Evolutionary conservation across 495 filamentous ascomycete species (phyloP).

Genomic region (Penicillium malachiteum): DNA sequence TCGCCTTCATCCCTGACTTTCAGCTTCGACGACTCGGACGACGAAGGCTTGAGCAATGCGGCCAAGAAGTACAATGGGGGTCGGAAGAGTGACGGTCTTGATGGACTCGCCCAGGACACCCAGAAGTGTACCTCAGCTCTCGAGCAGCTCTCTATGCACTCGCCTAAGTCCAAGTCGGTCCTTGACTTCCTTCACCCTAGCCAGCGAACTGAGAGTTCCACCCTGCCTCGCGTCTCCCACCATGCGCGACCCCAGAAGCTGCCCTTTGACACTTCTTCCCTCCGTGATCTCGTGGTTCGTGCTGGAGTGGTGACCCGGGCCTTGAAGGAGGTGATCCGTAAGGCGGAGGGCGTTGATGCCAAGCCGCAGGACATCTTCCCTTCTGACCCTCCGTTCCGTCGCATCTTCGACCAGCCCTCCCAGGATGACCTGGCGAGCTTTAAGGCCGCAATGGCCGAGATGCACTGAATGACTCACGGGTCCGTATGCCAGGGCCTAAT

Average conservation of each 20-base stretch:
- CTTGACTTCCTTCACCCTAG: constrained; percentile 81
- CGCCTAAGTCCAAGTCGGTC: constrained; percentile 71
- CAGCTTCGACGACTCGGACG: constrained; percentile 60
- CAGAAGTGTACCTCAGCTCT: constrained; percentile 13
- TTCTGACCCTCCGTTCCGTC: constrained; percentile 44
- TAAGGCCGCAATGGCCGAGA: constrained; percentile 30
- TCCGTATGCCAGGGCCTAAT: too few relatives aligned
- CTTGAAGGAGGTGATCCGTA: constrained; percentile 73
- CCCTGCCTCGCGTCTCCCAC: constrained; percentile 38
- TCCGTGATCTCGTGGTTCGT: constrained; percentile 81
- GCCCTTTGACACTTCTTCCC: constrained; percentile 86
- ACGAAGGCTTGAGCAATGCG: constrained; percentile 43
- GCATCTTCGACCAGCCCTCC: constrained; percentile 44
- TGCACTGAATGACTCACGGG: constrained; percentile 14
- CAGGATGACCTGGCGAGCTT: constrained; percentile 34
- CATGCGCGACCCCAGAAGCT: constrained; percentile 67
- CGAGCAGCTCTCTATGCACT: constrained; percentile 33
- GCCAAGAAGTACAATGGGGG: constrained; percentile 17
- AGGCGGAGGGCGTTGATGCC: constrained; percentile 69
- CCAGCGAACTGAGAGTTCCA: constrained; percentile 51
- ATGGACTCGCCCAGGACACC: constrained; percentile 12
- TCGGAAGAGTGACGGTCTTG: constrained; percentile 15
- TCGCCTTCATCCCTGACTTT: constrained; percentile 53
- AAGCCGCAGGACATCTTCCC: constrained; percentile 48
- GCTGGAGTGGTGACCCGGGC: constrained; percentile 73